Percentiles rank a stretch among this genome's conserved stretches.
These are phyloP conservation scores for Lippia alba DNA, from an alignment of 305 asterid species.

Conservation along the genomic window DNA sequence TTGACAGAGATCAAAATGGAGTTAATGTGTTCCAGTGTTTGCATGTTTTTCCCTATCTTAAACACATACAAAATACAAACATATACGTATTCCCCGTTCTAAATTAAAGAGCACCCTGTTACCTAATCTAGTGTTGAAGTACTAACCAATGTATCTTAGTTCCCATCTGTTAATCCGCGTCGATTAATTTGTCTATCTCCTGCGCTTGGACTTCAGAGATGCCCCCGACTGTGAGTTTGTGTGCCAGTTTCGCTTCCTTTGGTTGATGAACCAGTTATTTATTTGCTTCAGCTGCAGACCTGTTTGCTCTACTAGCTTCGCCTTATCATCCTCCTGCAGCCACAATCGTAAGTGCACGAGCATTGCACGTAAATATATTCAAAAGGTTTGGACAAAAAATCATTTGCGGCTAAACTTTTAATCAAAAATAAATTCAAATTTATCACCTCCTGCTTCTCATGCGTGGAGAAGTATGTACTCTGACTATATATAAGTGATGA, in stretches of 20 bases:
- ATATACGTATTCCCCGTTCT: neutral
- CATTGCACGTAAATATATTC: too few species aligned
- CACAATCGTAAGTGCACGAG: too few species aligned
- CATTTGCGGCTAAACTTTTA: too few species aligned
- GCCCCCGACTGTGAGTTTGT: conserved; percentile 67
- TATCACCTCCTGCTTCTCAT: too few species aligned
- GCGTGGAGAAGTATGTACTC: too few species aligned
- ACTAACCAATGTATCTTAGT: neutral
- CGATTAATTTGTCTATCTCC: conserved; percentile 41
- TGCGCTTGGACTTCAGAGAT: conserved; percentile 79
- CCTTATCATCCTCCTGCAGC: conserved; percentile 82
- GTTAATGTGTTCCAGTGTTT: neutral
- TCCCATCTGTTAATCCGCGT: neutral
- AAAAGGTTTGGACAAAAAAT: too few species aligned
- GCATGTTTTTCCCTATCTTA: neutral
- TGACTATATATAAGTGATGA: too few species aligned
- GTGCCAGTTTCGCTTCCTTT: conserved; percentile 85
- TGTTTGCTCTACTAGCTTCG: conserved; percentile 78
- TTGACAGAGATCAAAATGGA: neutral
- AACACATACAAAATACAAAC: neutral
- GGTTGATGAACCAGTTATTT: conserved; percentile 84
- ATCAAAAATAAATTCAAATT: too few species aligned
- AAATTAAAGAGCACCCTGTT: neutral
- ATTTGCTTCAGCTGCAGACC: conserved; percentile 82
- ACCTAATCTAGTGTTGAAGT: neutral